A percentile compares a stretch with the other conserved stretches of the same genome.
phyloP scores from a whole-genome alignment of 495 filamentous ascomycete genomes.

The Chaetomium fimeti region DNA sequence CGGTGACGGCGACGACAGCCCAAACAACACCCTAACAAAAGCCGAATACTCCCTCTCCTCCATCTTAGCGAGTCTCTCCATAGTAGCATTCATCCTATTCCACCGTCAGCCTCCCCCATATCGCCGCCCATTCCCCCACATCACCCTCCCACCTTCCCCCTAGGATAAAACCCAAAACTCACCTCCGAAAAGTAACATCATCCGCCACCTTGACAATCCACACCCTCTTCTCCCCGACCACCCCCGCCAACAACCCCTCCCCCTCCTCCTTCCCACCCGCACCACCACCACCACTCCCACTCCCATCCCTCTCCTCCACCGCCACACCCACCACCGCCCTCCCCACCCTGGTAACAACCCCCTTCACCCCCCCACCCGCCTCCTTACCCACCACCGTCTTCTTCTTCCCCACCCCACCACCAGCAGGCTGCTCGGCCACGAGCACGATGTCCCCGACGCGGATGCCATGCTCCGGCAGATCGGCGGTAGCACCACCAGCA shows the following conservation, averaged over 20 bases:
- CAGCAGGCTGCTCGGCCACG: conserved; percentile 63
- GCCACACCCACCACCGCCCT: conserved; percentile 68
- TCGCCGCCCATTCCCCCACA: background rate
- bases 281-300: conserved; percentile 66
- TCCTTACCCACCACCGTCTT: conserved; percentile 68
- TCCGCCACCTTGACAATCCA: conserved; percentile 88
- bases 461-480: conserved; percentile 78
- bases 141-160: background rate
- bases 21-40: conserved; percentile 83
- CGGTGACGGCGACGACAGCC: conserved; percentile 58
- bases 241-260: conserved; percentile 64
- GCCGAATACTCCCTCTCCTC: conserved; percentile 63
- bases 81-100: conserved; percentile 79
- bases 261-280: conserved; percentile 62
- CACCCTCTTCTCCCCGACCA: conserved; percentile 59
- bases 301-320: conserved; percentile 58
- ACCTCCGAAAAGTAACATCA: conserved; percentile 87
- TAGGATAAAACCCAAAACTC: conserved; percentile 22
- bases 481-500: conserved; percentile 23
- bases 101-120: conserved; percentile 1
- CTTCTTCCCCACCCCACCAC: conserved; percentile 67
- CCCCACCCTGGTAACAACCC: conserved; percentile 74
- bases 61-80: conserved; percentile 77
- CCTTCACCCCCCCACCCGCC: conserved; percentile 65
- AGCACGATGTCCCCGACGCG: conserved; percentile 84